phyloP scores from a whole-genome alignment of 305 asterid genomes.

The Solanum hybrid region DNA sequence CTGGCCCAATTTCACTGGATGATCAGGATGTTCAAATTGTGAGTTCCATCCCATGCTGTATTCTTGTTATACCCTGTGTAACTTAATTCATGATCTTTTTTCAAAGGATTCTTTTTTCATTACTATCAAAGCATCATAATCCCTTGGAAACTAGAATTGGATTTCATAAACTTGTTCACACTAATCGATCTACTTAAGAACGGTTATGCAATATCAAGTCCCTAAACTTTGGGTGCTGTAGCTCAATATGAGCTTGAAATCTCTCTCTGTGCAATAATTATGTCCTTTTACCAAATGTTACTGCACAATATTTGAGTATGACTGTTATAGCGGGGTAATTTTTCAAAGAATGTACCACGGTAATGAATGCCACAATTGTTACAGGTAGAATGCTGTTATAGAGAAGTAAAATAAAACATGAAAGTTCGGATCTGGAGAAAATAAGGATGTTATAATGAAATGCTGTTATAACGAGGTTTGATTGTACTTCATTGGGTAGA shows the following conservation, averaged over 20 bases:
- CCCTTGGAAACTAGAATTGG: neutral
- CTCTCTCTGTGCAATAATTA: neutral
- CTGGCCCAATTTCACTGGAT: slow-evolving; percentile 64
- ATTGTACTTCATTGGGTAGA: neutral
- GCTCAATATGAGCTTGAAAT: neutral
- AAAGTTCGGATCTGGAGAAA: neutral
- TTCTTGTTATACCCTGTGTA: neutral
- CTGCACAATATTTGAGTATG: neutral
- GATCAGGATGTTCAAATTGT: slow-evolving; percentile 91
- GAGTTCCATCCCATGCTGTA: slow-evolving; percentile 24
- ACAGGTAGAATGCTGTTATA: neutral
- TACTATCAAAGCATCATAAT: neutral
- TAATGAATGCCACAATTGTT: neutral
- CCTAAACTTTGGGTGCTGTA: neutral
- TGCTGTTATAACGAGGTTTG: neutral
- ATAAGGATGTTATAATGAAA: neutral
- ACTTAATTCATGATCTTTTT: neutral
- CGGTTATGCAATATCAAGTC: neutral
- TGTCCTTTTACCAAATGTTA: neutral
- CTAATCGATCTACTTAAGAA: neutral
- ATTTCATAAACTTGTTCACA: neutral
- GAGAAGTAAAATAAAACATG: neutral
- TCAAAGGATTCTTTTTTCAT: neutral
- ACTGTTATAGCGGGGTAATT: neutral
- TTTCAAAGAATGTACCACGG: neutral